Conservation (phyloP, 805 yeast species). For the Kodamaea laetipori region DNA sequence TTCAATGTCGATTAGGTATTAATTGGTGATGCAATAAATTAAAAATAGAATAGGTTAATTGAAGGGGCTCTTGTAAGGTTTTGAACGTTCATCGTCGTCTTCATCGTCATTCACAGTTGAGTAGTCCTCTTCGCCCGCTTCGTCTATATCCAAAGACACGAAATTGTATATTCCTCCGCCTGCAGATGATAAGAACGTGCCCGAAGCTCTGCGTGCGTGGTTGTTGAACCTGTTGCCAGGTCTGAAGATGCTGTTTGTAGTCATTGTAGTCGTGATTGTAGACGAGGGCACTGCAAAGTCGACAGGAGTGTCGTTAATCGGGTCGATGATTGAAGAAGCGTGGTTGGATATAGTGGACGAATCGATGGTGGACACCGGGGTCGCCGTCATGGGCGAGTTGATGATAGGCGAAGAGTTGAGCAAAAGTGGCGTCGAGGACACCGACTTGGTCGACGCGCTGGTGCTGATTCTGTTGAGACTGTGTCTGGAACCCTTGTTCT, state of each 20-base stretch:
- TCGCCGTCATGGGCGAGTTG: conserved; percentile 38
- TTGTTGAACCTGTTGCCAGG: conserved; percentile 15
- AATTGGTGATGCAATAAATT: conserved; percentile 4
- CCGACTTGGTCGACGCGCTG: conserved; percentile 9
- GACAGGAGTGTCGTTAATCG: conserved; percentile 42
- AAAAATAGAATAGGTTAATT: conserved; percentile 8
- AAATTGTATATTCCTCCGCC: conserved; percentile 27
- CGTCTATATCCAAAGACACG: conserved; percentile 25
- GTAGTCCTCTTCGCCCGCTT: conserved; percentile 24
- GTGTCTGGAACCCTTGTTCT: conserved; percentile 16
- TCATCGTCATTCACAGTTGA: conserved; percentile 14
- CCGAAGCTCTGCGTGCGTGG: conserved; percentile 23
- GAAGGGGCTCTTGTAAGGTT: conserved; percentile 17
- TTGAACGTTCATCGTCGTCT: conserved; percentile 8
- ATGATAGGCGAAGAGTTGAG: conserved; percentile 32
- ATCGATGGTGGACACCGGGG: conserved; percentile 32
- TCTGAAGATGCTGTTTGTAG: conserved; percentile 6
- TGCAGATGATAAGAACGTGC: conserved; percentile 25
- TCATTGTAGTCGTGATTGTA: conserved; percentile 1
- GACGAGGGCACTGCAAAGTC: conserved; percentile 34
- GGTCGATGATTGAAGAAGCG: conserved; percentile 30
- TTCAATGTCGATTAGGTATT: background rate
- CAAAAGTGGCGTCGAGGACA: conserved; percentile 13
- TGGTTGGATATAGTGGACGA: conserved; percentile 20
- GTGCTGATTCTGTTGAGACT: conserved; percentile 17